A percentile compares a stretch with the other conserved stretches of the same genome.
phyloP scores from a whole-genome alignment of 2,329 filamentous ascomycete genomes.

The Paramyrothecium roridum region DNA sequence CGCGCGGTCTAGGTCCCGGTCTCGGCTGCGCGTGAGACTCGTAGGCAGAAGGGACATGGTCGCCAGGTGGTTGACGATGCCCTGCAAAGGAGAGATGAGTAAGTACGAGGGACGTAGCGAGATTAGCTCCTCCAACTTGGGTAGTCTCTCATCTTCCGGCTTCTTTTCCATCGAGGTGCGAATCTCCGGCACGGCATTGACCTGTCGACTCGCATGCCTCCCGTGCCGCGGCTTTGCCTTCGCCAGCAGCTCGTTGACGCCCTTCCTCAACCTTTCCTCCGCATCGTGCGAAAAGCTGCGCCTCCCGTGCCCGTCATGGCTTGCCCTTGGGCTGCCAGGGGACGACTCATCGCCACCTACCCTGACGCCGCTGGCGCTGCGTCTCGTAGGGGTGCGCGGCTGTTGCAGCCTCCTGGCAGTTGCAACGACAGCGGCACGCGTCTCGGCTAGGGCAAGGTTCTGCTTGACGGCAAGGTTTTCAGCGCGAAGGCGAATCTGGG shows the following conservation, averaged over 20 bases:
- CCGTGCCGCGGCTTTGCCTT: constrained; percentile 26
- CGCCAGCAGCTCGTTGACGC: constrained; percentile 45
- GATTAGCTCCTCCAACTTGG: constrained; percentile 28
- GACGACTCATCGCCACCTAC: constrained; percentile 44
- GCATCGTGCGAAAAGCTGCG: constrained; percentile 38
- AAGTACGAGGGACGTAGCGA: constrained; percentile 51
- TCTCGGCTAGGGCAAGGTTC: constrained; percentile 40
- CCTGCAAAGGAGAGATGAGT: constrained; percentile 65
- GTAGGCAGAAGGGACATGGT: constrained; percentile 55
- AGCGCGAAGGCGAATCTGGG: constrained; percentile 70
- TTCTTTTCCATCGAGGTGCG: constrained; percentile 15
- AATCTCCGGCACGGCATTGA: constrained; percentile 6
- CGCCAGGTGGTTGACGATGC: constrained; percentile 56
- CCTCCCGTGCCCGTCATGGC: constrained; percentile 29
- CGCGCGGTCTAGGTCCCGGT: constrained; percentile 10
- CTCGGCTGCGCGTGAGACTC: constrained; percentile 10
- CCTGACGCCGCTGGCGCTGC: constrained; percentile 33
- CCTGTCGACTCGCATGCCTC: constrained; percentile 10
- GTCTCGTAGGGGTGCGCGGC: too few relatives aligned
- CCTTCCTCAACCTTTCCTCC: constrained; percentile 44
- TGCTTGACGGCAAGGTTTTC: constrained; percentile 64
- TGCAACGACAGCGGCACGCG: constrained; percentile 26
- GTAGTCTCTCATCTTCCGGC: constrained; percentile 19
- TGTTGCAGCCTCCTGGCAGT: not conserved
- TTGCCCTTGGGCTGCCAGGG: constrained; percentile 33